Evolutionary conservation across 1,284 basidiomycete genomes (phyloP).

Genomic region (Puccinia polysora): DNA sequence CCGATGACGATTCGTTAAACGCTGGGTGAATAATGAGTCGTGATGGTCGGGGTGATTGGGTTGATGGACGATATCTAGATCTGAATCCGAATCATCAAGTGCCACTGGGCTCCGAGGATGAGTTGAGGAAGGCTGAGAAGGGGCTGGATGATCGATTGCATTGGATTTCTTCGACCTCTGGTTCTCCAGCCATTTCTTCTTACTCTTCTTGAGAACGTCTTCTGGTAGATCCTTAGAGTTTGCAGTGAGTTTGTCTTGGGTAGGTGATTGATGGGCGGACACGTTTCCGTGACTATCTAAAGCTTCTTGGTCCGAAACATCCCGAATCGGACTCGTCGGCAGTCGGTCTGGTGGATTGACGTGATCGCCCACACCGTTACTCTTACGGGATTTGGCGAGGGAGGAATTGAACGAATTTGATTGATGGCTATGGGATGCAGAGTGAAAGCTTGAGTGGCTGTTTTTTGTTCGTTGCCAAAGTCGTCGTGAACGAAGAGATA

Average conservation of each 20-base stretch:
- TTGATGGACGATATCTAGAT: slow-evolving; percentile 23
- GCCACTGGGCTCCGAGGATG: no score
- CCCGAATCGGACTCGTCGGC: slow-evolving; percentile 5
- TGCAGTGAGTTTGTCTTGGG: background rate
- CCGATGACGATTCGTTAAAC: background rate
- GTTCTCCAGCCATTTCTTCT: slow-evolving; percentile 19
- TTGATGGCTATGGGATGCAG: background rate
- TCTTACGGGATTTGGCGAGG: background rate
- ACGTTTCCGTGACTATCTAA: no score
- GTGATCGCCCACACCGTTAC: background rate
- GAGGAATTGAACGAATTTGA: slow-evolving; percentile 5
- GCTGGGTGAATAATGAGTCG: background rate
- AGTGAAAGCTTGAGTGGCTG: background rate
- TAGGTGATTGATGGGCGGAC: no score
- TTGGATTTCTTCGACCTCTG: background rate
- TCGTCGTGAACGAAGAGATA: no score
- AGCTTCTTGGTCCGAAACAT: slow-evolving; percentile 1
- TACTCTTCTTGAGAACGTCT: no score
- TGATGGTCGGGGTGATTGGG: background rate
- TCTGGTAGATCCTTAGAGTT: background rate
- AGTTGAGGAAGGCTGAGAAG: background rate
- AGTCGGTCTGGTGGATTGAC: background rate
- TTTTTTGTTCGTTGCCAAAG: no score
- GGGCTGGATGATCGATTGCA: background rate
- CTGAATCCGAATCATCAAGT: slow-evolving; percentile 24